Percentiles rank a stretch among this genome's conserved stretches.
These are phyloP conservation scores for Abortiporus biennis DNA, from an alignment of 1,284 basidiomycete genomes.

Conservation along the genomic window DNA sequence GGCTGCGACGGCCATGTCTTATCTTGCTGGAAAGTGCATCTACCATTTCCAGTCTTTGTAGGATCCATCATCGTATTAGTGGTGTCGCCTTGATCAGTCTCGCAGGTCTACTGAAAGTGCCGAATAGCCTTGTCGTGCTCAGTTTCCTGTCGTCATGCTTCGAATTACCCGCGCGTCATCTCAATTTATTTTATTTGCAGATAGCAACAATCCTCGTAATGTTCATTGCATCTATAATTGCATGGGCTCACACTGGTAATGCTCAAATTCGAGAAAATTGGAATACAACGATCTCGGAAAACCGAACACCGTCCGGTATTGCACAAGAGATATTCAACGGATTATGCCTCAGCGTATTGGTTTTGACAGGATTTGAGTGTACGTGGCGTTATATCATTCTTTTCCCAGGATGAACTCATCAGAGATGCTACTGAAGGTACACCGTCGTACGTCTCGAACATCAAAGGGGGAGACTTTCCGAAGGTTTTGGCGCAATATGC, in stretches of 20 bases:
- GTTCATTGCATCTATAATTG: constrained; percentile 38
- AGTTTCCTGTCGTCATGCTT: too few species aligned
- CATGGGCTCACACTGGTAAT: constrained; percentile 48
- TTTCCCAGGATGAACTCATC: too few species aligned
- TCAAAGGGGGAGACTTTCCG: constrained; percentile 48
- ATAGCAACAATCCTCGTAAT: constrained; percentile 48
- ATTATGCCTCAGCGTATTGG: constrained; percentile 61
- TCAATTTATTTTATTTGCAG: too few species aligned
- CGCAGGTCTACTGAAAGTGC: too few species aligned
- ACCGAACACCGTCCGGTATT: constrained; percentile 23
- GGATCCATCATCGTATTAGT: constrained; percentile 44
- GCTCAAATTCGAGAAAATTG: constrained; percentile 50
- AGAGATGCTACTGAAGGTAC: constrained; percentile 10
- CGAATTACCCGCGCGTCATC: too few species aligned
- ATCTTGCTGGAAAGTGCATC: constrained; percentile 55
- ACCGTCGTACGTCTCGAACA: constrained; percentile 57
- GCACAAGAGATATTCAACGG: constrained; percentile 52
- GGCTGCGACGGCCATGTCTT: constrained; percentile 60
- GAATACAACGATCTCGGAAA: constrained; percentile 30
- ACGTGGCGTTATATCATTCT: constrained; percentile 7
- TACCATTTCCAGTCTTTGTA: constrained; percentile 46
- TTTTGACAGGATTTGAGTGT: constrained; percentile 68
- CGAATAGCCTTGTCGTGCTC: too few species aligned
- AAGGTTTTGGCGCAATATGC: constrained; percentile 59
- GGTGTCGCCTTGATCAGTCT: too few species aligned